Percentiles rank a stretch among this genome's conserved stretches.
Conservation (phyloP, 2,329 filamentous ascomycete species). For the Trichoderma simmonsii region DNA sequence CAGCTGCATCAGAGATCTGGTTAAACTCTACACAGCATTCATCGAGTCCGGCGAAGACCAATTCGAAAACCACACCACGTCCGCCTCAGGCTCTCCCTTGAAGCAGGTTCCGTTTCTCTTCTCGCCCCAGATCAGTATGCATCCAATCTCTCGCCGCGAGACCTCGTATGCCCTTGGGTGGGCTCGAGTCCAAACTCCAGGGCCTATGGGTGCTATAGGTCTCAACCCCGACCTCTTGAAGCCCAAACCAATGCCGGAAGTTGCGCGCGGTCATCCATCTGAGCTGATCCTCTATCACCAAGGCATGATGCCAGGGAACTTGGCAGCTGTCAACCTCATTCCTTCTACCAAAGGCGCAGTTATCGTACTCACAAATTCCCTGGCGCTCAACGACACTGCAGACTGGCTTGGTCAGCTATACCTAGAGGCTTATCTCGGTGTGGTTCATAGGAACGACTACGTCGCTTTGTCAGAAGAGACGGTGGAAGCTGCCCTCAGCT, state of each 20-base stretch:
- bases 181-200: background rate
- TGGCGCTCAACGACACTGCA: background rate
- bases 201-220: background rate
- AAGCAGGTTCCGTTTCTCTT: too few relatives aligned
- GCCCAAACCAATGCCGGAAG: background rate
- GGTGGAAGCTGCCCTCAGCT: background rate
- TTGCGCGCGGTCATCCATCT: background rate
- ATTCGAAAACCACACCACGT: too few relatives aligned
- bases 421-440: background rate
- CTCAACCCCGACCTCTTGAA: background rate
- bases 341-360: background rate
- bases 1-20: background rate
- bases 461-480: background rate
- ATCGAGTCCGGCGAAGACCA: too few relatives aligned
- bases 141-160: too few relatives aligned
- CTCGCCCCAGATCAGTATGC: too few relatives aligned
- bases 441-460: background rate
- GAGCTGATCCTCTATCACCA: background rate
- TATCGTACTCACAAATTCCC: background rate
- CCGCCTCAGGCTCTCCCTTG: too few relatives aligned
- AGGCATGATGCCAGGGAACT: background rate
- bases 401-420: background rate
- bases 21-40: background rate
- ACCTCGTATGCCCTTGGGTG: background rate
- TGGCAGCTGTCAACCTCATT: background rate